Base-by-base conservation (phyloP, 805 yeast species). In the Cephaloascus fragrans region DNA sequence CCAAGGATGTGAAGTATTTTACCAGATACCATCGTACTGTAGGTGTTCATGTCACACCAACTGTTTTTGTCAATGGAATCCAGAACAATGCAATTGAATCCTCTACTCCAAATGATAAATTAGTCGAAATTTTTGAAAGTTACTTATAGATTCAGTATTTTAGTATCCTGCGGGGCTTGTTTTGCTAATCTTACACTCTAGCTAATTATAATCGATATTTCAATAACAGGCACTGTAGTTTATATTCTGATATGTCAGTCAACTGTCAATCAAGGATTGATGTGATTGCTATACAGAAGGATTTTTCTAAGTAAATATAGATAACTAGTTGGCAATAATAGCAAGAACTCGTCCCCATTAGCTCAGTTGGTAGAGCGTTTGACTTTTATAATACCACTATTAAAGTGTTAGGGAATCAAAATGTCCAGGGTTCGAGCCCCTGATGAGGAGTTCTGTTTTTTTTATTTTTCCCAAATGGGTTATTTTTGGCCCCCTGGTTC, bases 11-110 rank as follows among this genome's bases (percentile, higher is more conserved):
- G 44, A 87, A 85, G 60, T 80, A 80, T 49, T 85, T 83, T 52
- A 71, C 88, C 16, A 71, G 78, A 54, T 76, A 75, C 52, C 78
- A 77, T 39, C 72, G 96, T 53, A 85, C 84, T 42, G 73, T 79
- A 33, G 87, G 90, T 34, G 75, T 83, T 31, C 95, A 87, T 53
- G 80, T 83, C n/a, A 83, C 93, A 3, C 96, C 96, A 17, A 80
- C 93, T 3, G 83, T 84, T 12, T 56, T 72, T 17, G 61, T 86
- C 32, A 73, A 85, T 54, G 95, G 95, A 1, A 73, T 82, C 37
- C 66, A 67, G 18, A 73, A 71, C 45, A 63, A 65, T 28, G 48
- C 65, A 4, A 69, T 86, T 49, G 83, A 80, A 48, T 77, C 87
- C 34, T 75, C 87, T 6, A 73, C 78, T 37, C 62, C 73, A 4